Percentiles rank a stretch among this genome's conserved stretches.
phyloP scores from a whole-genome alignment of 306 rosid species.

The Gleditsia sinensis region DNA sequence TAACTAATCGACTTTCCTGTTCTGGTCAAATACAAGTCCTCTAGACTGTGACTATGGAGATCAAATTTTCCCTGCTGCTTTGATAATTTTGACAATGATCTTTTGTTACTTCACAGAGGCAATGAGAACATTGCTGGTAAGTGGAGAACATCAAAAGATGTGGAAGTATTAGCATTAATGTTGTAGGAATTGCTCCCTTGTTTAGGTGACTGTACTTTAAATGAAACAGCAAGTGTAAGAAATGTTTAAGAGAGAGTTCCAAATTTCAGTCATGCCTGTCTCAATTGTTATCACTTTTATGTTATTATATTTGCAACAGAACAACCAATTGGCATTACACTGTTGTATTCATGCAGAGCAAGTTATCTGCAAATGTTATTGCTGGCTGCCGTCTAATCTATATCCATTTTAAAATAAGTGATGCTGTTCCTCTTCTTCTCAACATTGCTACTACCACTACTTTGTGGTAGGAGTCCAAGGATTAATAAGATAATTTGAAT shows the following conservation, averaged over 20 bases:
- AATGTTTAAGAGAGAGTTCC: not conserved
- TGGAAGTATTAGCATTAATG: not conserved
- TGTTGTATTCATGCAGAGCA: not conserved
- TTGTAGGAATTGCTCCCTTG: not conserved
- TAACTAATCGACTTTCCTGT: too few species aligned
- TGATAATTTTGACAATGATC: not conserved
- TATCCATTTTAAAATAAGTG: not conserved
- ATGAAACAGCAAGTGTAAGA: constrained; percentile 32
- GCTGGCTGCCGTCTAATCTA: not conserved
- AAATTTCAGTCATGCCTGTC: constrained; percentile 12
- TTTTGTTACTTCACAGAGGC: too few species aligned
- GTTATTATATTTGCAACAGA: constrained; percentile 2
- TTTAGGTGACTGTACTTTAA: constrained; percentile 18
- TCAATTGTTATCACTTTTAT: not conserved
- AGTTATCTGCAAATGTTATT: constrained; percentile 9
- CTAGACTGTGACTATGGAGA: too few species aligned
- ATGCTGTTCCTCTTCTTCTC: not conserved
- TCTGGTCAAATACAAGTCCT: too few species aligned
- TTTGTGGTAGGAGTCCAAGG: not conserved
- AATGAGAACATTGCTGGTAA: not conserved
- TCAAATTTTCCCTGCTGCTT: constrained; percentile 12
- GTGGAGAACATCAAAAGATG: not conserved
- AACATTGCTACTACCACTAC: not conserved
- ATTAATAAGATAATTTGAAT: too few species aligned
- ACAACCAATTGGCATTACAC: not conserved